Percentiles rank a stretch among this genome's conserved stretches.
Evolutionary conservation across 1,284 basidiomycete genomes (phyloP).

Genomic region (Ceratobasidium sp.): DNA sequence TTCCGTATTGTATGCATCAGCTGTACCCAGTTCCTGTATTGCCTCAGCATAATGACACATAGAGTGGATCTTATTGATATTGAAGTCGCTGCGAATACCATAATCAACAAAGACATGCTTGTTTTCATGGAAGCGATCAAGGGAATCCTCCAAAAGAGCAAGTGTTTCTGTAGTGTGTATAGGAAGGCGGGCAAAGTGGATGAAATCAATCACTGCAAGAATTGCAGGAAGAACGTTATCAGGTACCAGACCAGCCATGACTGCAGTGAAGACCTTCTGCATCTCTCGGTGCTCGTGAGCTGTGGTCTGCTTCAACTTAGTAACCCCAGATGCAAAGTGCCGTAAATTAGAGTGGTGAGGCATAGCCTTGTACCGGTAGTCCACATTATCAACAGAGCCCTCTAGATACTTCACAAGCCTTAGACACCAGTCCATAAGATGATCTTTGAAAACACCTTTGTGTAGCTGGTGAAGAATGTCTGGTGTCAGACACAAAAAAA

Average conservation of each 20-base stretch:
- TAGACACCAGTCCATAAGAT: slow-evolving; percentile 38
- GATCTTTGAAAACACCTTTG: slow-evolving; percentile 53
- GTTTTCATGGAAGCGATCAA: slow-evolving; percentile 45
- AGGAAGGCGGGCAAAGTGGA: slow-evolving; percentile 43
- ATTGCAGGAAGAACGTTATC: not conserved
- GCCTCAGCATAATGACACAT: slow-evolving; percentile 33
- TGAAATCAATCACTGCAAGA: slow-evolving; percentile 44
- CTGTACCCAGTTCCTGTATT: slow-evolving; percentile 27
- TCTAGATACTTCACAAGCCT: not conserved
- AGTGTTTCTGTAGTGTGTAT: slow-evolving; percentile 45
- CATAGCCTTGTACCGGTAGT: slow-evolving; percentile 30
- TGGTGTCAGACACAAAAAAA: slow-evolving; percentile 50
- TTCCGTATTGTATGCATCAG: slow-evolving; percentile 41
- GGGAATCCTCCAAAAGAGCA: slow-evolving; percentile 32
- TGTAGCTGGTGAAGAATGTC: slow-evolving; percentile 53
- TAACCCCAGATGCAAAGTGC: not conserved
- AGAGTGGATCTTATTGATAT: slow-evolving; percentile 38
- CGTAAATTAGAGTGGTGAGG: slow-evolving; percentile 25
- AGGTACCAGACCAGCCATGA: slow-evolving; percentile 14
- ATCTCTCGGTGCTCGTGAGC: slow-evolving; percentile 16
- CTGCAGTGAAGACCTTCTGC: slow-evolving; percentile 3
- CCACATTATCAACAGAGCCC: slow-evolving; percentile 13
- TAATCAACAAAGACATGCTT: slow-evolving; percentile 45
- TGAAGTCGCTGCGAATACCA: slow-evolving; percentile 30
- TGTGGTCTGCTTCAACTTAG: not conserved